These are phyloP conservation scores for Myxozyma melibiosi DNA, from an alignment of 805 yeast species.

Conservation along the genomic window DNA sequence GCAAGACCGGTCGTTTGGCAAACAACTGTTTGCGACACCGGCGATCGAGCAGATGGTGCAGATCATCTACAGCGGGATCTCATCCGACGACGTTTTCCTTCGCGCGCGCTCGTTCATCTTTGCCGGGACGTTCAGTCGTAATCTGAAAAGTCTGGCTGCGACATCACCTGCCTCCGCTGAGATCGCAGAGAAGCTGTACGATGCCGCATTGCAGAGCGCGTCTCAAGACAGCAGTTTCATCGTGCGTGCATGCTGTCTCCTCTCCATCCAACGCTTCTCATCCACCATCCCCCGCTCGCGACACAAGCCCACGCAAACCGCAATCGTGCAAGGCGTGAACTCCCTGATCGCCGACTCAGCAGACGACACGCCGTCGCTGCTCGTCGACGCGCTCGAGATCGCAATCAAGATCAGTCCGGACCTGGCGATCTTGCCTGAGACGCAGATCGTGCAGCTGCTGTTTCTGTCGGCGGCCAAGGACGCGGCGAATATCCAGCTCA, in stretches of 20 bases:
- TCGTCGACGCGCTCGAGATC: conserved; percentile 68
- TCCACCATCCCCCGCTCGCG: conserved; percentile 25
- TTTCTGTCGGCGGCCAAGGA: conserved; percentile 69
- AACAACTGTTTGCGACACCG: conserved; percentile 3
- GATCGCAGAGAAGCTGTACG: conserved; percentile 13
- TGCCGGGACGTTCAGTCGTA: conserved; percentile 27
- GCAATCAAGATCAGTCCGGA: conserved; percentile 54
- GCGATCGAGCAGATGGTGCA: background rate
- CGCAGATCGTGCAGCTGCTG: conserved; percentile 54
- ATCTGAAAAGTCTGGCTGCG: conserved; percentile 1
- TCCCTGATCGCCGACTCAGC: conserved; percentile 62
- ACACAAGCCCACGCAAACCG: conserved; percentile 36
- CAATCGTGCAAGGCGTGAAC: conserved; percentile 45
- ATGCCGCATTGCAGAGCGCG: conserved; percentile 17
- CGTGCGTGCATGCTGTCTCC: conserved; percentile 31
- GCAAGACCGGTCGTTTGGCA: conserved; percentile 22
- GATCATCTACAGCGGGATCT: background rate
- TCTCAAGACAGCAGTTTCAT: conserved; percentile 24
- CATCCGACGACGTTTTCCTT: conserved; percentile 16
- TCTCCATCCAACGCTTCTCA: conserved; percentile 23
- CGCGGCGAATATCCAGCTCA: conserved; percentile 71
- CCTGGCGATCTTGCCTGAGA: conserved; percentile 40
- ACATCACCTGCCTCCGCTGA: background rate
- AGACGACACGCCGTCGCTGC: conserved; percentile 76
- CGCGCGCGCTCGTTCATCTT: conserved; percentile 31